A percentile compares a stretch with the other conserved stretches of the same genome.
phyloP scores from a whole-genome alignment of 2,329 filamentous ascomycete genomes.

The Venturia asperata region DNA sequence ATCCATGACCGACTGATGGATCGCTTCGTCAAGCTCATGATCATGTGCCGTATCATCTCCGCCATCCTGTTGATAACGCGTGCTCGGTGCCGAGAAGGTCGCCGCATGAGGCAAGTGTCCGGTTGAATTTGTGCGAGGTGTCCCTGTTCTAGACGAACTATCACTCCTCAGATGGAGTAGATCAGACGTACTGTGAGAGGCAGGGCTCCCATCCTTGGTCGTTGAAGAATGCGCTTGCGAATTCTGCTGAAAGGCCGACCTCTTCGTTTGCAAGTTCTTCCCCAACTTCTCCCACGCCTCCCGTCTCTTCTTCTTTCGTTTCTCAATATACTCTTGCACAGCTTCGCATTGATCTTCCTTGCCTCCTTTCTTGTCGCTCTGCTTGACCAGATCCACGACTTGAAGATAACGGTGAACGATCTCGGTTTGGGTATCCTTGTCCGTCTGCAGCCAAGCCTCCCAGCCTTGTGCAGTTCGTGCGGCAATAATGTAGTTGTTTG shows the following conservation, averaged over 20 bases:
- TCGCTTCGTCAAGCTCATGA: slow-evolving; percentile 64
- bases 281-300: slow-evolving; percentile 24
- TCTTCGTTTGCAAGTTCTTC: slow-evolving; percentile 17
- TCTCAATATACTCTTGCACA: slow-evolving; percentile 38
- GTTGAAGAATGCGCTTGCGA: background rate
- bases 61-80: background rate
- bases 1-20: slow-evolving; percentile 47
- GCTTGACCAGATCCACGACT: slow-evolving; percentile 46
- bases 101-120: background rate
- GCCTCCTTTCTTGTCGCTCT: slow-evolving; percentile 39
- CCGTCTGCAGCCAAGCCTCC: slow-evolving; percentile 53
- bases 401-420: slow-evolving; percentile 56
- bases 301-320: slow-evolving; percentile 30
- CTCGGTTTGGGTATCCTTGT: slow-evolving; percentile 53
- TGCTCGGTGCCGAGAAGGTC: background rate
- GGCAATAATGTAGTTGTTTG: slow-evolving; percentile 72
- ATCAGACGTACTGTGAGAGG: slow-evolving; percentile 13
- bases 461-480: slow-evolving; percentile 70
- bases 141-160: background rate
- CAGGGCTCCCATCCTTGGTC: background rate
- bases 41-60: slow-evolving; percentile 12
- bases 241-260: background rate
- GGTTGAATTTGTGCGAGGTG: background rate
- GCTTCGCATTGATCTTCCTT: slow-evolving; percentile 43
- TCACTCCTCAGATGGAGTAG: background rate